phyloP scores from a whole-genome alignment of 1,139 yeast species.

The Saccharomyces hybrid region DNA sequence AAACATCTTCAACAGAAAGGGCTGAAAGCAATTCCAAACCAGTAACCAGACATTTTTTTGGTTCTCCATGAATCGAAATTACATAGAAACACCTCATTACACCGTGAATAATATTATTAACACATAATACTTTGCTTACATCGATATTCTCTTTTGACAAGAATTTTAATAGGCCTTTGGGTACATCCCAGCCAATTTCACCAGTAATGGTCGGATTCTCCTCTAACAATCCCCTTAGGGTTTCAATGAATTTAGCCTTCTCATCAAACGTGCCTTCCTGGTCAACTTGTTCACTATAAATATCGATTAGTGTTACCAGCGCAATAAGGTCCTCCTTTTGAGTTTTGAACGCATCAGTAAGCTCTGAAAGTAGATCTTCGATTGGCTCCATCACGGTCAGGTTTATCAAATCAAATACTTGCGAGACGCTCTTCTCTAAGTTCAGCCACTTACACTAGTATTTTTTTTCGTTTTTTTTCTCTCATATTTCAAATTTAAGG shows the following conservation, averaged over 20 bases:
- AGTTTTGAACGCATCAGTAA: slow-evolving; percentile 13
- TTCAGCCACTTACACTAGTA: background rate
- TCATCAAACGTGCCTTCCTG: slow-evolving; percentile 35
- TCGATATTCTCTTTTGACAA: slow-evolving; percentile 21
- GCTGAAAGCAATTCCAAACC: slow-evolving; percentile 49
- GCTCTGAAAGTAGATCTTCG: slow-evolving; percentile 9
- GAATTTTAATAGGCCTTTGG: slow-evolving; percentile 48
- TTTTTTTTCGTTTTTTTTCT: background rate
- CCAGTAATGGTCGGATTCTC: slow-evolving; percentile 12
- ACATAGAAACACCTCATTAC: slow-evolving; percentile 49
- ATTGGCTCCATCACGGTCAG: slow-evolving; percentile 10
- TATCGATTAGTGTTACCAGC: slow-evolving; percentile 20
- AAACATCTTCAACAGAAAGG: slow-evolving; percentile 15
- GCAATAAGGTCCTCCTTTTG: slow-evolving; percentile 17
- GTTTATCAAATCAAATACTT: too few relatives aligned
- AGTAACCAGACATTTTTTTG: slow-evolving; percentile 67
- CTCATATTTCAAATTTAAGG: background rate
- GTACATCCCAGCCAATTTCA: slow-evolving; percentile 86
- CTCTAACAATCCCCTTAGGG: slow-evolving; percentile 31
- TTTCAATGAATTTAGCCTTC: slow-evolving; percentile 37
- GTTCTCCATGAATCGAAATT: slow-evolving; percentile 60
- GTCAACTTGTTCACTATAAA: slow-evolving; percentile 17
- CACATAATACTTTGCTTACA: slow-evolving; percentile 9
- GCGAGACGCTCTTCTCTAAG: too few relatives aligned
- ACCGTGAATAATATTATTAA: slow-evolving; percentile 17